phyloP scores from a whole-genome alignment of 1,284 basidiomycete species.

The Xerocomus amazonicus region DNA sequence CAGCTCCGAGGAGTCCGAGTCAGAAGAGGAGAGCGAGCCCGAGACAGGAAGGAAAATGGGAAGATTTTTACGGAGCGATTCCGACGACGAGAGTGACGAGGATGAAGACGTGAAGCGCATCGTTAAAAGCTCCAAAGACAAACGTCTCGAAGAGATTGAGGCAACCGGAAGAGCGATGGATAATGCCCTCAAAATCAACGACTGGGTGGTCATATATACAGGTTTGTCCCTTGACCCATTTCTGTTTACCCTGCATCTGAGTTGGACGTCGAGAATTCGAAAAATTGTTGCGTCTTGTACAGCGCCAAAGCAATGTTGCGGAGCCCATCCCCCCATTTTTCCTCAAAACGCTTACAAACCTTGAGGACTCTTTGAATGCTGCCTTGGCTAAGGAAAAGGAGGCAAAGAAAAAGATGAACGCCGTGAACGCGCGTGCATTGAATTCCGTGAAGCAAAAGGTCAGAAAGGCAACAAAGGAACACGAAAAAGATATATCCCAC shows the following conservation, averaged over 20 bases:
- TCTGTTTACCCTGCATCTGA: constrained; percentile 3
- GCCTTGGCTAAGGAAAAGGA: constrained; percentile 87
- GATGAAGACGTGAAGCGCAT: constrained; percentile 71
- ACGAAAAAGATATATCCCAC: constrained; percentile 77
- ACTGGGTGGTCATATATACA: constrained; percentile 91
- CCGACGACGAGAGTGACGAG: constrained; percentile 63
- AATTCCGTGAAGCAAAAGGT: constrained; percentile 98
- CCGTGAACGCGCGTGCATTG: constrained; percentile 89
- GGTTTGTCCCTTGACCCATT: constrained; percentile 45
- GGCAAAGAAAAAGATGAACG: constrained; percentile 95
- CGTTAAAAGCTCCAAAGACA: constrained; percentile 85
- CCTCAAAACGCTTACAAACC: constrained; percentile 71
- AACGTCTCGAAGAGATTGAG: constrained; percentile 86
- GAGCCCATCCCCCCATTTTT: constrained; percentile 90
- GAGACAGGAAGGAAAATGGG: constrained; percentile 46
- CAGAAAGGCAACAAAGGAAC: constrained; percentile 88
- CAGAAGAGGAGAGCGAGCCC: constrained; percentile 43
- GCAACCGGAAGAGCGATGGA: constrained; percentile 87
- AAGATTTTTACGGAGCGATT: constrained; percentile 48
- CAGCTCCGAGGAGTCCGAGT: constrained; percentile 46
- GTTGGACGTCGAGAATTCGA: constrained; percentile 77
- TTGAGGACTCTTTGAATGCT: constrained; percentile 75
- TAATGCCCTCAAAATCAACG: constrained; percentile 93
- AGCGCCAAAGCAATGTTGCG: constrained; percentile 82
- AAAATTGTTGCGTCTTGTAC: constrained; percentile 87